These are phyloP conservation scores for Carex pumila DNA, from an alignment of 176 grass and related monocot genomes.

Conservation along the genomic window DNA sequence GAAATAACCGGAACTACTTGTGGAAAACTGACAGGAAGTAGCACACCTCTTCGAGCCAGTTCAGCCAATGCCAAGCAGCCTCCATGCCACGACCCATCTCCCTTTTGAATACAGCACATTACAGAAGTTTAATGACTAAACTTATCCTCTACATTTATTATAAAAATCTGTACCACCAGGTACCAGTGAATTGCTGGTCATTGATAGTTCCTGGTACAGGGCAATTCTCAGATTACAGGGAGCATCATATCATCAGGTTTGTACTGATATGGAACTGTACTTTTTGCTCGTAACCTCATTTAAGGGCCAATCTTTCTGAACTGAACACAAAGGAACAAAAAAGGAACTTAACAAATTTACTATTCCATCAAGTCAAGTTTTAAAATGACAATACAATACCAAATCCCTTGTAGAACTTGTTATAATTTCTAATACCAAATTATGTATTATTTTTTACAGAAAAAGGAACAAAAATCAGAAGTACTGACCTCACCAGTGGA, in stretches of 20 bases:
- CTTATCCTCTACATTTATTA: neutral
- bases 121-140: slow-evolving; percentile 8
- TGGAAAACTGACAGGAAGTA: slow-evolving; percentile 76
- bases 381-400: neutral
- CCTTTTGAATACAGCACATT: slow-evolving; percentile 43
- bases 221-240: neutral
- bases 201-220: neutral
- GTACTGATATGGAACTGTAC: neutral
- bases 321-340: neutral
- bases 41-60: slow-evolving; percentile 78
- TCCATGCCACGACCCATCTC: slow-evolving; percentile 94
- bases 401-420: neutral
- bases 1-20: slow-evolving; percentile 82
- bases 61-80: slow-evolving; percentile 98
- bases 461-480: neutral
- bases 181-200: neutral
- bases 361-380: neutral
- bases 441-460: neutral
- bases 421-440: neutral
- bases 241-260: neutral
- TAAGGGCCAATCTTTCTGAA: neutral
- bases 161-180: neutral
- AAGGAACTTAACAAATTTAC: neutral
- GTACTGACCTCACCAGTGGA: slow-evolving; percentile 60
- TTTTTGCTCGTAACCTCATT: neutral